These are phyloP conservation scores for Edaphochlamys debaryana DNA, from an alignment of 139 green algal species.

Conservation along the genomic window DNA sequence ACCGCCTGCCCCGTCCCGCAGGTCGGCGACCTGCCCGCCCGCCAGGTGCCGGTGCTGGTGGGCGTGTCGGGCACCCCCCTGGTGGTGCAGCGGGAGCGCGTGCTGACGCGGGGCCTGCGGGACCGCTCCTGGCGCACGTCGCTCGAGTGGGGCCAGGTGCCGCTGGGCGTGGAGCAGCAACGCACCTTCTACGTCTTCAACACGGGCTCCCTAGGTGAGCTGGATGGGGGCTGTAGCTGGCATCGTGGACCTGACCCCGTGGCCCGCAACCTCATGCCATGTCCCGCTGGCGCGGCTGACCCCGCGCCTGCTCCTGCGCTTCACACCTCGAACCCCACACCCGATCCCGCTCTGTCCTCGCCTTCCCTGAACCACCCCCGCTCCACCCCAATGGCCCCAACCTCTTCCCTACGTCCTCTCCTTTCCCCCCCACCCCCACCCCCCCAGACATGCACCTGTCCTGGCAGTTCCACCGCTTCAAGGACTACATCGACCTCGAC, in stretches of 20 bases:
- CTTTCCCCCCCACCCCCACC: not conserved
- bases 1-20: conserved; percentile 1
- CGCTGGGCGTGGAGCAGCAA: conserved; percentile 32
- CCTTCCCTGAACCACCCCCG: too few relatives aligned
- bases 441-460: conserved; percentile 51
- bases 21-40: conserved; percentile 56
- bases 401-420: too few relatives aligned
- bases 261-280: too few relatives aligned
- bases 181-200: conserved; percentile 66
- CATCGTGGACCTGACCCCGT: too few relatives aligned
- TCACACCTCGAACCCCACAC: too few relatives aligned
- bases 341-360: too few relatives aligned
- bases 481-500: conserved; percentile 43
- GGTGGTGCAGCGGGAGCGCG: conserved; percentile 57
- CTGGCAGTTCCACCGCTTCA: conserved; percentile 44
- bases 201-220: conserved; percentile 53
- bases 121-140: conserved; percentile 31
- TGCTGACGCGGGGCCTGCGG: conserved; percentile 50
- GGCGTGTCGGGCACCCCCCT: conserved; percentile 68
- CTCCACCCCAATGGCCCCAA: too few relatives aligned
- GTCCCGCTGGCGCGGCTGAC: too few relatives aligned
- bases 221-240: not conserved
- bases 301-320: too few relatives aligned
- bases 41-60: conserved; percentile 62
- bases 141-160: conserved; percentile 52